phyloP scores from a whole-genome alignment of 768 basidiomycete species.

The Tulasnella sp. region DNA sequence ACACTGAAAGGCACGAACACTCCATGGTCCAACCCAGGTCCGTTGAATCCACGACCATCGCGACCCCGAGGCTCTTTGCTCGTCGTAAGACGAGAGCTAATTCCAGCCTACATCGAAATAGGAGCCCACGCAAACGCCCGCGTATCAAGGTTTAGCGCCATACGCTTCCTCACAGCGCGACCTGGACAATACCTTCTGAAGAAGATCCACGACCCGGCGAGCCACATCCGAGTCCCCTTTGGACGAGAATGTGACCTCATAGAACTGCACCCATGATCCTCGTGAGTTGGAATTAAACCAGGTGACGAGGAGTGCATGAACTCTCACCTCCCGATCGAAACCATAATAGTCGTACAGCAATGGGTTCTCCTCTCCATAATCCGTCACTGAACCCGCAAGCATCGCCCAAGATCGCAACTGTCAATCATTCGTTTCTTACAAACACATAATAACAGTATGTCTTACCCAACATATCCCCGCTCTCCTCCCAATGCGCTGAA shows the following conservation, averaged over 20 bases:
- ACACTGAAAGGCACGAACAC: conserved; percentile 74
- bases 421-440: background rate
- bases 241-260: conserved; percentile 63
- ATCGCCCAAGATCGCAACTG: background rate
- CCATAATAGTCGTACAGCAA: conserved; percentile 71
- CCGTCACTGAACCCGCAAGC: conserved; percentile 49
- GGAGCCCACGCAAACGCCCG: background rate
- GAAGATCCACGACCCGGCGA: conserved; percentile 56
- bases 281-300: too few species aligned
- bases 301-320: background rate
- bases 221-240: conserved; percentile 57
- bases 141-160: conserved; percentile 7
- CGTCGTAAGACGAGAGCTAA: conserved; percentile 42
- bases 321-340: conserved; percentile 42
- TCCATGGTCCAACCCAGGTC: conserved; percentile 71
- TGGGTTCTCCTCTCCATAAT: conserved; percentile 74
- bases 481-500: conserved; percentile 78
- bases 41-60: conserved; percentile 62
- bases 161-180: background rate
- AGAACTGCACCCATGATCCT: conserved; percentile 37
- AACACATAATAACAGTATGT: background rate
- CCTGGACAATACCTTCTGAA: conserved; percentile 44
- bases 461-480: conserved; percentile 53
- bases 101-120: conserved; percentile 45
- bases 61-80: conserved; percentile 53